Evolutionary conservation across 148 eudicot species (phyloP), one percentile per base, ranked within the genome.

Genomic region (Vaccinium macrocarpon): DNA sequence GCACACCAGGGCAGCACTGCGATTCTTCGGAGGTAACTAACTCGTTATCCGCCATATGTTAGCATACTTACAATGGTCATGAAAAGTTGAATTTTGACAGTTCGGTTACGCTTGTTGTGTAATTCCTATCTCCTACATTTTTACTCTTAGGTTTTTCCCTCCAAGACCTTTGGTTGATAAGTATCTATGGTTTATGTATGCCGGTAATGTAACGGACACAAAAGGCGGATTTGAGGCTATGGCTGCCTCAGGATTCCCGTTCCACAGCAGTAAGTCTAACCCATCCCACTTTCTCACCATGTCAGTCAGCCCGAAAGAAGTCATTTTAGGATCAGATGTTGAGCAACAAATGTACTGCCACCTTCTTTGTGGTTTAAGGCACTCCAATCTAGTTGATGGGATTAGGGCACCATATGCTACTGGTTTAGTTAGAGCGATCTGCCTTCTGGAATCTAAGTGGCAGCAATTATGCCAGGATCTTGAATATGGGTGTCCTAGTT

Each of bases 301-400:
- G 18, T 77, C 52, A 64, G 88, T 82, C 81, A 71, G 90, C 72
- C 91, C 90, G 35, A 59, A 57, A 71, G 90, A 88, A 61, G 88
- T 90, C n/a, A 81, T 90, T 81, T 50, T 59, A 49, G 90, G 90
- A 10, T 86, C 90, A 18, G 84, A 90, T 83, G 16, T 90, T 72
- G 84, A 86, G 73, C 90, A 88, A n/a, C 91, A 88, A 84, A 86
- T 88, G 86, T 88, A 86, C 46, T 90, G 90, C 73, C 91, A 90
- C 79, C 85, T 90, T 15, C 89, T 90, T 5, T 90, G 90, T 55
- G 91, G 90, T 79, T 88, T 88, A 46, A 82, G 89, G 73, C 62
- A 78, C 16, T 82, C 19, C 10, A 78, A 79, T 48, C 50, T 59
- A 13, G 71, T 86, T 51, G 88, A 86, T 79, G 70, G 79, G 29